A percentile compares a stretch with the other conserved stretches of the same genome.
Evolutionary conservation across 345 rosid genomes (phyloP).

Genomic region (Syzygium aqueum): DNA sequence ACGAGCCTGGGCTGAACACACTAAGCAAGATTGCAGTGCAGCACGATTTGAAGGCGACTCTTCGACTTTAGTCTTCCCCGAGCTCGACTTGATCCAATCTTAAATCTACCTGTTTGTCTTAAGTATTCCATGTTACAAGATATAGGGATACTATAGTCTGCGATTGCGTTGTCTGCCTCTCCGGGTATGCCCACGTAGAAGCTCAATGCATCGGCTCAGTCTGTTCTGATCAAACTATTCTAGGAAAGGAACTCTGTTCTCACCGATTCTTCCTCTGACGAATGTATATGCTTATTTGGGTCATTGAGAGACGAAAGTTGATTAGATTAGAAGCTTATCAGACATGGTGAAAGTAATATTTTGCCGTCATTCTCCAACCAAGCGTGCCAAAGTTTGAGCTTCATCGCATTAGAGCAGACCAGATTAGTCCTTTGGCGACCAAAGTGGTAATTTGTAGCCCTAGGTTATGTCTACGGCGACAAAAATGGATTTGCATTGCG

Average conservation of each 20-base stretch:
- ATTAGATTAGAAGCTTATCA: background rate
- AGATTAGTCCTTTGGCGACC: background rate
- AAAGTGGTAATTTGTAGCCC: too few relatives aligned
- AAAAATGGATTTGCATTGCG: too few relatives aligned
- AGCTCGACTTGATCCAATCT: background rate
- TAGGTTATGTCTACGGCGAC: too few relatives aligned
- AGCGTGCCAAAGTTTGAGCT: background rate
- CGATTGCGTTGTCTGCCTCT: background rate
- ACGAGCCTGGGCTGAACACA: background rate
- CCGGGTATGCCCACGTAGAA: background rate
- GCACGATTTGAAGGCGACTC: background rate
- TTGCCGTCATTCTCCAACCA: background rate
- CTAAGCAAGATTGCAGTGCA: background rate
- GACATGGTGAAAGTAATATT: background rate
- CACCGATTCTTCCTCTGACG: background rate
- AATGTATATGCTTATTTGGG: too few relatives aligned
- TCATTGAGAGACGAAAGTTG: background rate
- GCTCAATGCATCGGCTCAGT: background rate
- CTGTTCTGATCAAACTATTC: background rate
- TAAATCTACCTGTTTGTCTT: background rate
- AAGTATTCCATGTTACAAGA: background rate
- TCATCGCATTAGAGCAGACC: background rate
- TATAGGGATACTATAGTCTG: background rate
- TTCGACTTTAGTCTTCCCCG: background rate
- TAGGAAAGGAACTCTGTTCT: background rate